phyloP scores from a whole-genome alignment of 78 protist genomes.

The Mastigamoeba balamuthi region DNA sequence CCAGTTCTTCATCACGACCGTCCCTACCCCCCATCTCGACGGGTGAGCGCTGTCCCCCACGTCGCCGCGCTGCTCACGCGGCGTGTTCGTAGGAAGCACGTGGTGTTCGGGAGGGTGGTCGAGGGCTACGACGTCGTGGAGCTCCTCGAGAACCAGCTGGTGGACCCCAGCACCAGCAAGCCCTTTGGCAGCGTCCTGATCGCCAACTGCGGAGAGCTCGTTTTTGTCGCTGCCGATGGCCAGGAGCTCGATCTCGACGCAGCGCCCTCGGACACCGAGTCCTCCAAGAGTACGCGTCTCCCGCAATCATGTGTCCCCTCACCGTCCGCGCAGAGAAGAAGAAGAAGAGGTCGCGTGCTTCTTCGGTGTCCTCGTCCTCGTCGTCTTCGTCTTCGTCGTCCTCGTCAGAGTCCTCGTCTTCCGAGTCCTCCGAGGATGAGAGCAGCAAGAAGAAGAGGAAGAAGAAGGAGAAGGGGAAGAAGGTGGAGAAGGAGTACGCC shows the following conservation, averaged over 20 bases:
- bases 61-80: background rate
- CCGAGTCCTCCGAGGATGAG: background rate
- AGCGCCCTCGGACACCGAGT: background rate
- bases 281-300: background rate
- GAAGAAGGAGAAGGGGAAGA: background rate
- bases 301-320: background rate
- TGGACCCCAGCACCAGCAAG: slow-evolving; percentile 10
- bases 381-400: background rate
- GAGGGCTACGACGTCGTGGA: slow-evolving; percentile 25
- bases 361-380: background rate
- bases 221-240: background rate
- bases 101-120: slow-evolving; percentile 83
- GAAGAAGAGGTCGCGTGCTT: background rate
- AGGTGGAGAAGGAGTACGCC: slow-evolving; percentile 1
- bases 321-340: background rate
- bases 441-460: background rate
- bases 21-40: slow-evolving; percentile 54
- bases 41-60: slow-evolving; percentile 1
- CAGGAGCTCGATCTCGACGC: too few species aligned
- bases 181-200: slow-evolving; percentile 46
- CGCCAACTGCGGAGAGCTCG: slow-evolving; percentile 48
- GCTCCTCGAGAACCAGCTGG: slow-evolving; percentile 17
- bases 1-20: slow-evolving; percentile 81
- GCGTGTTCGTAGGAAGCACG: slow-evolving; percentile 63
- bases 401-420: background rate